Percentiles rank a stretch among this genome's conserved stretches.
Evolutionary conservation across 495 filamentous ascomycete species (phyloP).

Genomic region (Penicillium goetzii): DNA sequence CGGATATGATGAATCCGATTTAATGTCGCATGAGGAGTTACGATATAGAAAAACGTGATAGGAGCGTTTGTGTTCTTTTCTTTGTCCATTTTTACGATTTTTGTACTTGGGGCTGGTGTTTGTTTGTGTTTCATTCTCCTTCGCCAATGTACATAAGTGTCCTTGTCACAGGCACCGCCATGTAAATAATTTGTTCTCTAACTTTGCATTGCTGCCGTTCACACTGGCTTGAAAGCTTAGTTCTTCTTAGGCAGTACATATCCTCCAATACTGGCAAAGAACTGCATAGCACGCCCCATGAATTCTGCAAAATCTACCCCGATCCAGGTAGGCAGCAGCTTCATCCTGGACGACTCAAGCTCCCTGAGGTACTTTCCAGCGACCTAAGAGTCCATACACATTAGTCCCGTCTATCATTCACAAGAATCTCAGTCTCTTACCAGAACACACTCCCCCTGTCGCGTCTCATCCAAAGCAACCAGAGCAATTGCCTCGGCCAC

Average conservation of each 20-base stretch:
- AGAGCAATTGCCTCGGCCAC: constrained; percentile 32
- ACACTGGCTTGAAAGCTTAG: neutral
- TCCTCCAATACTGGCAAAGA: constrained; percentile 37
- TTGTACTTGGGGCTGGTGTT: neutral
- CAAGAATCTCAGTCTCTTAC: constrained; percentile 8
- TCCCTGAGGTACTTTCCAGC: constrained; percentile 34
- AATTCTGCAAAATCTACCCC: constrained; percentile 33
- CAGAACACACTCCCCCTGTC: constrained; percentile 27
- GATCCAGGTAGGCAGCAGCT: constrained; percentile 30
- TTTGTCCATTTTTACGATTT: neutral
- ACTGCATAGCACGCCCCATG: constrained; percentile 30
- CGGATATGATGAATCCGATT: constrained; percentile 49
- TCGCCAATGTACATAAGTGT: constrained; percentile 5
- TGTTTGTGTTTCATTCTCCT: neutral
- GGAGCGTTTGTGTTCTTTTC: constrained; percentile 1
- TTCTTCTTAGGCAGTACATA: constrained; percentile 32
- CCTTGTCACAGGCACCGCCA: neutral
- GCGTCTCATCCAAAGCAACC: constrained; percentile 20
- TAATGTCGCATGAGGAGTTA: constrained; percentile 27
- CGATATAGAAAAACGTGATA: constrained; percentile 22
- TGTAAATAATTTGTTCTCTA: neutral
- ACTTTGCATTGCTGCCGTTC: neutral
- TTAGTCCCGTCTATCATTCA: neutral
- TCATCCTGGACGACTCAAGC: constrained; percentile 28
- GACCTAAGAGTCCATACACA: constrained; percentile 19